These are phyloP conservation scores for Chlamydomonas sp. DNA, from an alignment of 139 green algal genomes.

Conservation along the genomic window DNA sequence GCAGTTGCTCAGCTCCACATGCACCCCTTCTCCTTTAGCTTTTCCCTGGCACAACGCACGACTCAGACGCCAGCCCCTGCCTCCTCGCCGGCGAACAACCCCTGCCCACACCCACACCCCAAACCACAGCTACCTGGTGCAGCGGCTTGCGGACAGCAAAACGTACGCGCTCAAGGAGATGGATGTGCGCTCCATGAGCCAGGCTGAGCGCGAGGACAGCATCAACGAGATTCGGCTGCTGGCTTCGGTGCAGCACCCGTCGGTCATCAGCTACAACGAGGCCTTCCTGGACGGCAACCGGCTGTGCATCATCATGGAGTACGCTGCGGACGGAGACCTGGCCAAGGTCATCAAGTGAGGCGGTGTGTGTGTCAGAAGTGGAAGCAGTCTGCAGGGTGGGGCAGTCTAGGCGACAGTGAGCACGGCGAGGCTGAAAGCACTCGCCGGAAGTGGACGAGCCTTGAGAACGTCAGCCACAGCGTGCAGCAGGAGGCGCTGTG, in stretches of 20 bases:
- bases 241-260: conserved; percentile 69
- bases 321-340: conserved; percentile 73
- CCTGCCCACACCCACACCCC: too few species aligned
- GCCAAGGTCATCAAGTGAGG: conserved; percentile 72
- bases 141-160: conserved; percentile 66
- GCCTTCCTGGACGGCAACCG: conserved; percentile 78
- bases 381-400: background rate
- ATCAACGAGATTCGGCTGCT: conserved; percentile 87
- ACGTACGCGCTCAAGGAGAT: conserved; percentile 87
- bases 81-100: too few species aligned
- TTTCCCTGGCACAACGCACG: too few species aligned
- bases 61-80: too few species aligned
- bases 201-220: conserved; percentile 70
- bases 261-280: conserved; percentile 76
- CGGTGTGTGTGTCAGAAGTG: background rate
- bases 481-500: too few species aligned
- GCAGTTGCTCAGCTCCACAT: too few species aligned
- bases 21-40: too few species aligned
- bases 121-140: conserved; percentile 52
- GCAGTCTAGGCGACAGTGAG: background rate
- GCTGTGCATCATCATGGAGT: conserved; percentile 89
- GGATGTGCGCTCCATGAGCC: conserved; percentile 74
- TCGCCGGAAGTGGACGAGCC: too few species aligned
- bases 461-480: too few species aligned
- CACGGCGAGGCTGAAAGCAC: background rate